phyloP scores from a whole-genome alignment of 2,329 filamentous ascomycete species.

The Penicillium thymicola region DNA sequence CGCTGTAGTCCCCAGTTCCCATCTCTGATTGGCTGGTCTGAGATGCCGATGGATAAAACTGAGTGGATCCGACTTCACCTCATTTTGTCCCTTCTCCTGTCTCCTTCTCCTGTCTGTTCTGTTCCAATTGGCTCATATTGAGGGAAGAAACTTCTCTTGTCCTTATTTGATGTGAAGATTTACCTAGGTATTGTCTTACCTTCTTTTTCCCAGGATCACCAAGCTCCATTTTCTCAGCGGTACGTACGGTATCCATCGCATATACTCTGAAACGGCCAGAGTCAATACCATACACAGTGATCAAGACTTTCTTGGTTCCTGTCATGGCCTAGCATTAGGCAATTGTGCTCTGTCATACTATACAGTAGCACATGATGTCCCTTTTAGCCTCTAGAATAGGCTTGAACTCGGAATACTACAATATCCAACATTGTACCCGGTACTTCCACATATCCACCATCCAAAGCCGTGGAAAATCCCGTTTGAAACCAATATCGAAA shows the following conservation, averaged over 20 bases:
- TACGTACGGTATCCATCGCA: background rate
- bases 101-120: too few species aligned
- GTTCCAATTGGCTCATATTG: background rate
- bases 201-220: too few species aligned
- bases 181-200: background rate
- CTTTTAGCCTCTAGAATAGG: background rate
- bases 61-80: background rate
- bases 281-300: background rate
- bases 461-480: background rate
- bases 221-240: background rate
- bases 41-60: background rate
- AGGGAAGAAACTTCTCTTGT: background rate
- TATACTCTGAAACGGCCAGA: background rate
- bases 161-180: background rate
- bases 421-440: background rate
- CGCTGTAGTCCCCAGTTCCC: background rate
- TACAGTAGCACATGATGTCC: background rate
- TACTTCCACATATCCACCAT: too few species aligned
- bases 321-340: background rate
- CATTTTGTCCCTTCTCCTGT: background rate
- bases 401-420: background rate
- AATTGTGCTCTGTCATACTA: background rate
- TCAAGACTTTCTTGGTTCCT: background rate
- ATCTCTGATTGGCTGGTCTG: slow-evolving; percentile 2
- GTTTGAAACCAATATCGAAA: background rate